These are phyloP conservation scores for Exophiala bonariae DNA, from an alignment of 2,329 filamentous ascomycete genomes.

Conservation along the genomic window DNA sequence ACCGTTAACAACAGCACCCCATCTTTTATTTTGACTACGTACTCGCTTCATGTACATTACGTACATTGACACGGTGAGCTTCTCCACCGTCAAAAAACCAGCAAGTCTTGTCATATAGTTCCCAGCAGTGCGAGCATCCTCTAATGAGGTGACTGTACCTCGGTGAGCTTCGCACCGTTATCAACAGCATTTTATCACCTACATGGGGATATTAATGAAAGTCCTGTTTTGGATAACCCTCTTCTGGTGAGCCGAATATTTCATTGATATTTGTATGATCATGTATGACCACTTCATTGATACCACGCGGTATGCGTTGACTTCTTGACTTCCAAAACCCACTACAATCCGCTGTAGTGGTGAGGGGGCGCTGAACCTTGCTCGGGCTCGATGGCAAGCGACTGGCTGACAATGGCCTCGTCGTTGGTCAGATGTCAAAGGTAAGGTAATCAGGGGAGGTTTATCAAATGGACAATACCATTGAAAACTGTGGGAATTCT, in stretches of 20 bases:
- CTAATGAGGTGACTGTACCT: slow-evolving; percentile 1
- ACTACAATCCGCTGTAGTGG: no score
- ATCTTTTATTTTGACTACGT: slow-evolving; percentile 9
- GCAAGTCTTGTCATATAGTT: slow-evolving; percentile 22
- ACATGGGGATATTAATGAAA: slow-evolving; percentile 7
- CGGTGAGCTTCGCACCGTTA: slow-evolving; percentile 21
- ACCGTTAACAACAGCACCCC: slow-evolving; percentile 15
- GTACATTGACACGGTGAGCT: slow-evolving; percentile 20
- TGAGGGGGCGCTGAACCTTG: no score
- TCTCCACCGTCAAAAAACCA: slow-evolving; percentile 24
- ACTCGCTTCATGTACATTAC: slow-evolving; percentile 5
- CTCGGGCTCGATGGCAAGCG: no score
- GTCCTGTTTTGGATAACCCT: neutral
- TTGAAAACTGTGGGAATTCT: no score
- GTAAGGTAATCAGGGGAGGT: no score
- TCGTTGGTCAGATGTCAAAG: no score
- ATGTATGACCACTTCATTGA: no score
- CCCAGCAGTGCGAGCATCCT: neutral
- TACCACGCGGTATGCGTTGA: no score
- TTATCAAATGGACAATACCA: no score
- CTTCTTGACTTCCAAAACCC: no score
- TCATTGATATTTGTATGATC: no score
- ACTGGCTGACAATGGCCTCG: no score
- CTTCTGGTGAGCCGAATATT: neutral
- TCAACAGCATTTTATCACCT: slow-evolving; percentile 16